Conservation (phyloP, 2,329 filamentous ascomycete species). For the Pyricularia sp. region DNA sequence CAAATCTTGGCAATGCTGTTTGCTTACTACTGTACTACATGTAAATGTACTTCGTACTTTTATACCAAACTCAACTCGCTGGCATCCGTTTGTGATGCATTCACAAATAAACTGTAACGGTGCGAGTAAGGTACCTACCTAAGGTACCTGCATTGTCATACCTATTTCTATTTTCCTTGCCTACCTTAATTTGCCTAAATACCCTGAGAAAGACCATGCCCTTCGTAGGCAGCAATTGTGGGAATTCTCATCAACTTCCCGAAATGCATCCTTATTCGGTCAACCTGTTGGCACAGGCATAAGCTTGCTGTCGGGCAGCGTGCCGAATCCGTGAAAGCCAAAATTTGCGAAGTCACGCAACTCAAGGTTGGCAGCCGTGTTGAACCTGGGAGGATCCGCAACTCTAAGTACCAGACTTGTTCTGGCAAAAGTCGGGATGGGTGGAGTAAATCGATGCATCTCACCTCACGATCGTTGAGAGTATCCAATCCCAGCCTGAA, state of each 20-base stretch:
- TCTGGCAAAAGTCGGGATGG: not conserved
- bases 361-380: not conserved
- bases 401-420: not conserved
- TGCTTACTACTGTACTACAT: not conserved
- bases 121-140: not conserved
- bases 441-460: not conserved
- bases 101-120: too few relatives aligned
- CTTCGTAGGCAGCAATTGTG: not conserved
- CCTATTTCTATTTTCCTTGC: too few relatives aligned
- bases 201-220: not conserved
- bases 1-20: not conserved
- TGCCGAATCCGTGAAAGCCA: not conserved
- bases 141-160: not conserved
- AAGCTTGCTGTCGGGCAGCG: not conserved
- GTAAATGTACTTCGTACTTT: not conserved
- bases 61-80: not conserved
- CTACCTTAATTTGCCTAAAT: too few relatives aligned
- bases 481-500: not conserved
- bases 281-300: not conserved
- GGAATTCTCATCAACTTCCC: not conserved
- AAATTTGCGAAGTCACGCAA: not conserved
- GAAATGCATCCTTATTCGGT: not conserved
- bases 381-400: not conserved
- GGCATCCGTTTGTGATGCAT: not conserved
- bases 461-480: not conserved